Evolutionary conservation across 768 basidiomycete species (phyloP), one percentile per base, ranked within the genome.

Genomic region (Xerocomellus dryophilus): DNA sequence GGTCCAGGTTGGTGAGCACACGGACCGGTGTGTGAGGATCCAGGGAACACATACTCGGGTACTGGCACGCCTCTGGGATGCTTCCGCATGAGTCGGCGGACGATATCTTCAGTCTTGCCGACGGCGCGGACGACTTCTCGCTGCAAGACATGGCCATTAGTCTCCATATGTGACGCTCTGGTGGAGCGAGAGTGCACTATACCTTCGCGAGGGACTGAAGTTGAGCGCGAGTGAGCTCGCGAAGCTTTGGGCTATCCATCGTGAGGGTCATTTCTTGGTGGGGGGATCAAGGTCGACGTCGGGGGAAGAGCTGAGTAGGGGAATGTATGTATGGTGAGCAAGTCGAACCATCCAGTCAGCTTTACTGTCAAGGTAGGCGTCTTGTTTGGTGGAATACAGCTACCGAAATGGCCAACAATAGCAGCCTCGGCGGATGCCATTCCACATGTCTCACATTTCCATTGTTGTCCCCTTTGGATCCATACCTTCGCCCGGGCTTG

Each of bases 31-130:
- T 5, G 14, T 14, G 25, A 36, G 32, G 23, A 31, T 9, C 12
- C 9, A 9, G 36, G 11, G 17, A 12, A 32, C 8, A 55, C 61
- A 25, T 27, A 59, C 62, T 47, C 50, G 12, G 38, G 11, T 27
- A 50, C n/a, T 3, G 68, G 70, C 0, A 68, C 62, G 0, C 70
- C 68, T 23, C 32, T 36, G n/a, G 69, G 70, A 42, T 65, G 57
- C 23, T 66, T 71, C 34, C 32, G 54, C 9, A 65, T 25, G 40
- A 69, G 58, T 48, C 61, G 53, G 35, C 54, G 53, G 39, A 70
- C 65, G 21, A 68, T 71, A 4, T 61, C 61, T 51, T 63, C 70
- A 1, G 60, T 68, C 56, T 66, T 68, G 3, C 58, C 66, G 17
- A 64, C 51, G 0, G 66, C 68, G n/a, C 59, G 59, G 18, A 71